These are phyloP conservation scores for Sparassis latifolia DNA, from an alignment of 1,284 basidiomycete species.

Conservation along the genomic window DNA sequence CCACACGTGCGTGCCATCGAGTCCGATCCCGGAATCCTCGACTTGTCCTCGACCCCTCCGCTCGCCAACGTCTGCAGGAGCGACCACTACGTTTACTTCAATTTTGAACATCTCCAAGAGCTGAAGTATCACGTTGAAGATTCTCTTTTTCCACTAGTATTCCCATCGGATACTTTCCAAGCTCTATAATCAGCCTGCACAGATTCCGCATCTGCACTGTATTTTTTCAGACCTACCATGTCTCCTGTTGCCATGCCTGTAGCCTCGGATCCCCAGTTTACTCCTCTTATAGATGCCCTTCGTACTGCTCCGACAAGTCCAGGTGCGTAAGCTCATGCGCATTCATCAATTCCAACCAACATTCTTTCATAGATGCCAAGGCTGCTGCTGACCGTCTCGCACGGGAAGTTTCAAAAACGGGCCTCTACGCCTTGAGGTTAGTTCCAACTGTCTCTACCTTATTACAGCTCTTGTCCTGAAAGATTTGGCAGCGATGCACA, in stretches of 20 bases:
- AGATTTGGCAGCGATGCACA: constrained; percentile 45
- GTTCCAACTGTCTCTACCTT: constrained; percentile 22
- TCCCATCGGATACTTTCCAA: not conserved
- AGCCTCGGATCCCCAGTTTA: constrained; percentile 38
- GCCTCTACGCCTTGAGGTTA: constrained; percentile 58
- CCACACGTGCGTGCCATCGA: no score
- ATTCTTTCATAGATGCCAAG: constrained; percentile 55
- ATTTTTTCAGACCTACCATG: constrained; percentile 31
- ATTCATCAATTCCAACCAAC: not conserved
- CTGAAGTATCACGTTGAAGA: no score
- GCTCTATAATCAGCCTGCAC: constrained; percentile 3
- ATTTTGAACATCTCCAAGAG: no score
- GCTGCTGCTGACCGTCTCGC: constrained; percentile 74
- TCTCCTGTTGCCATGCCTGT: constrained; percentile 49
- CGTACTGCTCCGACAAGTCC: constrained; percentile 67
- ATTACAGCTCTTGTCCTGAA: constrained; percentile 4
- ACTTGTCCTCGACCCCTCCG: no score
- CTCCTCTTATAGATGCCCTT: constrained; percentile 54
- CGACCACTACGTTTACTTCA: no score
- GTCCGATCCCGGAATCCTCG: no score
- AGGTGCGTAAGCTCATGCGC: constrained; percentile 35
- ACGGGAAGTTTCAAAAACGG: constrained; percentile 57
- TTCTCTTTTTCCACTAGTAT: no score
- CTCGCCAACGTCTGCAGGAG: no score
- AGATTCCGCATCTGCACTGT: constrained; percentile 15